Percentiles rank a stretch among this genome's conserved stretches.
Conservation (phyloP, 306 rosid genomes). For the Mimosa pudica region DNA sequence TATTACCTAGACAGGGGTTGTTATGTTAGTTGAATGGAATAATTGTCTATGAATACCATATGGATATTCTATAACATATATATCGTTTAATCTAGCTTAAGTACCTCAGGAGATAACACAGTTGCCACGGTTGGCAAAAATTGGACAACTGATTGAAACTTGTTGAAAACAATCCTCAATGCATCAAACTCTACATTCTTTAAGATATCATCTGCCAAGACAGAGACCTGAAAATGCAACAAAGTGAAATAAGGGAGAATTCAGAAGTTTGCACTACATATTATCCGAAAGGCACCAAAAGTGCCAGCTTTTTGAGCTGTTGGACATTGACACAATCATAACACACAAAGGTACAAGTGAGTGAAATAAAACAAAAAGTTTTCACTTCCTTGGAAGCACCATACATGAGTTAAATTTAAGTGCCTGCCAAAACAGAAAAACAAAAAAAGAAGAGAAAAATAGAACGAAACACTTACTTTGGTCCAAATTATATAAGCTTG, state of each 20-base stretch:
- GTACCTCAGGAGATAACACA: slow-evolving; percentile 91
- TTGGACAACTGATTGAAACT: slow-evolving; percentile 79
- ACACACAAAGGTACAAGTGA: neutral
- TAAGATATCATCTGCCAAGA: slow-evolving; percentile 86
- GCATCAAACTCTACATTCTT: slow-evolving; percentile 96
- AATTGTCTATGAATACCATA: neutral
- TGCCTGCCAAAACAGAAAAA: neutral
- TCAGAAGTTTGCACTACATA: neutral
- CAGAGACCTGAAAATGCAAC: slow-evolving; percentile 72
- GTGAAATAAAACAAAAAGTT: neutral
- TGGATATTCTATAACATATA: neutral
- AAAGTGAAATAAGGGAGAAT: slow-evolving; percentile 21
- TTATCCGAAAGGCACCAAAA: slow-evolving; percentile 16
- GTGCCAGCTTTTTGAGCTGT: neutral
- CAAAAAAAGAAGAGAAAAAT: neutral
- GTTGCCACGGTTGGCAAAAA: slow-evolving; percentile 80
- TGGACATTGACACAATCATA: neutral
- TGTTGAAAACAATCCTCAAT: slow-evolving; percentile 78
- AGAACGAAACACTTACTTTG: neutral
- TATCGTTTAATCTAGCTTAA: neutral
- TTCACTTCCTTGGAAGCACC: neutral
- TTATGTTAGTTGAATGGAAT: too few relatives aligned
- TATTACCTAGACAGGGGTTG: too few relatives aligned
- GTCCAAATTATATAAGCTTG: too few relatives aligned
- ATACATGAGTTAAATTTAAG: neutral